A percentile compares a stretch with the other conserved stretches of the same genome.
These are phyloP conservation scores for Saccharomyces hybrid DNA, from an alignment of 1,139 yeast species.

Conservation along the genomic window DNA sequence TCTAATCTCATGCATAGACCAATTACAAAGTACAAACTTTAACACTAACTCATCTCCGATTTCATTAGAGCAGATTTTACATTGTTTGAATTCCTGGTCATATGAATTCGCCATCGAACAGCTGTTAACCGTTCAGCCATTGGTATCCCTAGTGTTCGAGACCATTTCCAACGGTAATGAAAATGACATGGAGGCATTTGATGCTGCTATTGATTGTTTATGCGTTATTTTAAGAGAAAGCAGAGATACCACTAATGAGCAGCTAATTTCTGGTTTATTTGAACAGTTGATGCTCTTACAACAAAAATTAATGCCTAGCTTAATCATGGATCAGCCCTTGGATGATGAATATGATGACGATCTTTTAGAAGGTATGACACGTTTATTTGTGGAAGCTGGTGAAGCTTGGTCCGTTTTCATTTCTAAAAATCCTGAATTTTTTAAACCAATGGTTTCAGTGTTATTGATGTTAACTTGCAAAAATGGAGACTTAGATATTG, in stretches of 20 bases:
- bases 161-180: constrained; percentile 40
- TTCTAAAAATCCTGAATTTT: constrained; percentile 64
- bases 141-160: constrained; percentile 61
- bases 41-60: constrained; percentile 17
- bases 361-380: constrained; percentile 60
- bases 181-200: constrained; percentile 58
- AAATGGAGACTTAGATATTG: constrained; percentile 68
- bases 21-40: constrained; percentile 34
- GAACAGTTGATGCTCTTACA: constrained; percentile 56
- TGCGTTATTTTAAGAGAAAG: constrained; percentile 76
- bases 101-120: constrained; percentile 70
- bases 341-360: constrained; percentile 36
- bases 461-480: constrained; percentile 38
- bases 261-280: constrained; percentile 59
- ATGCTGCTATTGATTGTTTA: constrained; percentile 80
- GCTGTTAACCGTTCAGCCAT: constrained; percentile 51
- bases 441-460: constrained; percentile 69
- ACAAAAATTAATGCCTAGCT: constrained; percentile 19
- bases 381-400: constrained; percentile 85
- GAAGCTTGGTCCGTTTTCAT: constrained; percentile 91
- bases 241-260: constrained; percentile 57
- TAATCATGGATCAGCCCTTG: constrained; percentile 7
- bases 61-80: constrained; percentile 40
- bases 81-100: constrained; percentile 84
- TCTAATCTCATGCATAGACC: constrained; percentile 41